A percentile compares a stretch with the other conserved stretches of the same genome.
Evolutionary conservation across 805 yeast species (phyloP).

Genomic region (Starmera pachycereana): DNA sequence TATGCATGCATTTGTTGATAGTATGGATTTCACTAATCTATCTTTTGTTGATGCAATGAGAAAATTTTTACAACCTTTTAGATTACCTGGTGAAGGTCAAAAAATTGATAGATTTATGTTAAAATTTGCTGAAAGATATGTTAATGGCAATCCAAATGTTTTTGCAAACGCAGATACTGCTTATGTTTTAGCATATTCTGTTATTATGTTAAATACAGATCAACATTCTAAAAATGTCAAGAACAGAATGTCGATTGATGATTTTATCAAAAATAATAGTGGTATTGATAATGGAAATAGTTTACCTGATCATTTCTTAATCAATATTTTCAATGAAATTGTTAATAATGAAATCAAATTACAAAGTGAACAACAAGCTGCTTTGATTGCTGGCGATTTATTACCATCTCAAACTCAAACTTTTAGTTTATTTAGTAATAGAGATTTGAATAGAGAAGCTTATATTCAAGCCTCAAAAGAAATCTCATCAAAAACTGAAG

Average conservation of each 20-base stretch:
- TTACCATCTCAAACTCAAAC: slow-evolving; percentile 25
- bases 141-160: slow-evolving; percentile 76
- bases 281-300: slow-evolving; percentile 91
- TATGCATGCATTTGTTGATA: slow-evolving; percentile 91
- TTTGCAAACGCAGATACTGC: slow-evolving; percentile 93
- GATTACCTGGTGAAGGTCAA: slow-evolving; percentile 97
- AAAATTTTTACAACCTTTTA: slow-evolving; percentile 71
- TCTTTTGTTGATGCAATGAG: slow-evolving; percentile 83
- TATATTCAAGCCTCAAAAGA: slow-evolving; percentile 89
- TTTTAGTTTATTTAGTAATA: slow-evolving; percentile 54
- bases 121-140: slow-evolving; percentile 89
- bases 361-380: slow-evolving; percentile 90
- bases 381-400: slow-evolving; percentile 59
- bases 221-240: slow-evolving; percentile 83
- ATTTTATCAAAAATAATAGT: slow-evolving; percentile 74
- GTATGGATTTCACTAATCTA: slow-evolving; percentile 61
- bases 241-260: slow-evolving; percentile 79
- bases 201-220: slow-evolving; percentile 89
- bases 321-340: slow-evolving; percentile 68
- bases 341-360: slow-evolving; percentile 77
- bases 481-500: slow-evolving; percentile 82
- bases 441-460: slow-evolving; percentile 70
- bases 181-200: slow-evolving; percentile 84
- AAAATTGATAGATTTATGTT: slow-evolving; percentile 95
- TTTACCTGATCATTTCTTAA: slow-evolving; percentile 64